Evolutionary conservation across 2,329 filamentous ascomycete genomes (phyloP).

Genomic region (Paracamarosporium sp.): DNA sequence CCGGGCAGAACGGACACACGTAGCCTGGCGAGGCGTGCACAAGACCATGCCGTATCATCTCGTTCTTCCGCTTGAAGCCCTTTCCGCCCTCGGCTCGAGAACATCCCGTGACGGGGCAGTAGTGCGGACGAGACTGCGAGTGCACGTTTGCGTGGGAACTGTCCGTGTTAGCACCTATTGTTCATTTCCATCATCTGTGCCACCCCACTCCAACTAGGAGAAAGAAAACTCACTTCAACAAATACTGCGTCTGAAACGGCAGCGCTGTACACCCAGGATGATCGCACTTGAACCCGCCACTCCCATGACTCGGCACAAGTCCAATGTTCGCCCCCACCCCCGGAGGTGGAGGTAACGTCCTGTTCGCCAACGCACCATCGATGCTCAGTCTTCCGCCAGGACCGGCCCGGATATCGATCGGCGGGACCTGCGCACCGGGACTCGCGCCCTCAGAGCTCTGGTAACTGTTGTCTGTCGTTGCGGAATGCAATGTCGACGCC

Average conservation of each 20-base stretch:
- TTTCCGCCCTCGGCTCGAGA: constrained; percentile 67
- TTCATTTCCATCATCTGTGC: not conserved
- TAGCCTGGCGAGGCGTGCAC: constrained; percentile 96
- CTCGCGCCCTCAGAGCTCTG: constrained; percentile 45
- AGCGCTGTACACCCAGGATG: constrained; percentile 70
- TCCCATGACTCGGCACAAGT: constrained; percentile 34
- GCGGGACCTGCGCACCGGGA: constrained; percentile 34
- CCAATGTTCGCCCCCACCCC: constrained; percentile 33
- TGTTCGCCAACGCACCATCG: constrained; percentile 34
- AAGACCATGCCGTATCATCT: constrained; percentile 79
- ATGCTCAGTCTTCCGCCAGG: constrained; percentile 40
- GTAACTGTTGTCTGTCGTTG: constrained; percentile 43
- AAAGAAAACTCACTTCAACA: constrained; percentile 68
- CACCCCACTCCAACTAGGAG: no score
- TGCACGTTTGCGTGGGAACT: constrained; percentile 76
- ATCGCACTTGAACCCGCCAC: constrained; percentile 58
- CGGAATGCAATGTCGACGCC: constrained; percentile 33
- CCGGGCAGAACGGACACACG: constrained; percentile 93
- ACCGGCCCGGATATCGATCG: constrained; percentile 33
- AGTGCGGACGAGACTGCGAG: constrained; percentile 68
- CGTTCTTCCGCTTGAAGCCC: constrained; percentile 73
- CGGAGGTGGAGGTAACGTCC: constrained; percentile 39
- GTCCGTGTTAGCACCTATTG: not conserved
- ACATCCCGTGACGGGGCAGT: constrained; percentile 66
- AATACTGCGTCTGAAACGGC: constrained; percentile 78